Base-by-base conservation (phyloP, 768 basidiomycete genomes). In the Lentinula sp. region DNA sequence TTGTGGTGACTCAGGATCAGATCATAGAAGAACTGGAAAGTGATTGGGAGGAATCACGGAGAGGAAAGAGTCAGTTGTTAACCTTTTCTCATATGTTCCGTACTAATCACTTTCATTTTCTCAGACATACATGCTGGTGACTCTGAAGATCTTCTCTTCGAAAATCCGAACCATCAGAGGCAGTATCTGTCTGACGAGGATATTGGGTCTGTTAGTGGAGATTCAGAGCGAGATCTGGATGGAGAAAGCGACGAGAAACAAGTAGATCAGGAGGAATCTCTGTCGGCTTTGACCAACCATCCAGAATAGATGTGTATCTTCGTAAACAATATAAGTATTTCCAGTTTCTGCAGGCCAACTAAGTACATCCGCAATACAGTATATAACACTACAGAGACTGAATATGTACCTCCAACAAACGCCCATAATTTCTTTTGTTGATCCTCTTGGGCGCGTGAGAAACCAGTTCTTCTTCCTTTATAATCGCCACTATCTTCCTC, bases 11-110 rank as follows among this genome's bases (percentile, higher is more conserved):
- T 73, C 91, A 95, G 70, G 83, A 89, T 28, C 73, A 71, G 32
- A 86, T 93, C 55, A 84, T 94, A 55, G 73, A 80, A 3, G 87
- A 94, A 64, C 78, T 90, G 16, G 84, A 91, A 70, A 73, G 73
- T 18, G 81, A 74, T 57, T 92, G 87, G 70, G 73, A 77, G 35
- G 80, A 83, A 61, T 84, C 85, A 1, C 74, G 89, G 59, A 74
- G 76, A 56, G 69, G 75, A 4, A 76, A 79, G 75, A 82, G 87
- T 84, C 39, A 37, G 71, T 67, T 40, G 13, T 49, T 57, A 31
- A 13, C 37, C 37, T 34, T n/a, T 31, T 37, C 15, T 16, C 5
- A 21, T 63, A 13, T n/a, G 28, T 39, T 9, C 23, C 45, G 31
- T n/a, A 15, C 28, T 32, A 4, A 49, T 43, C 46, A 52, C 34